A percentile compares a stretch with the other conserved stretches of the same genome.
These are phyloP conservation scores for Leccinum pachyderme DNA, from an alignment of 1,284 basidiomycete species.

Conservation along the genomic window DNA sequence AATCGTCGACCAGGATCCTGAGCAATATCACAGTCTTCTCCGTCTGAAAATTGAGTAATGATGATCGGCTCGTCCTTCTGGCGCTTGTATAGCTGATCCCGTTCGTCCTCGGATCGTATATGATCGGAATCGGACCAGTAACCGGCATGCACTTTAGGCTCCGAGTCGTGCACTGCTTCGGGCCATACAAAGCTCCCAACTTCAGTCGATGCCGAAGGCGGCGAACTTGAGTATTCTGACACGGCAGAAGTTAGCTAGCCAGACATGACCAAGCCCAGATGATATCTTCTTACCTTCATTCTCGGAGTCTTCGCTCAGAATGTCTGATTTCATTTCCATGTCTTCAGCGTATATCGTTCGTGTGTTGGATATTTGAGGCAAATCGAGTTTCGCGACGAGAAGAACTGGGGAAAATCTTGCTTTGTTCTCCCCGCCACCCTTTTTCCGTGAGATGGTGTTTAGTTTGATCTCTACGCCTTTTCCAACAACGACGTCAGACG, in stretches of 20 bases:
- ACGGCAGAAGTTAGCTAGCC: background rate
- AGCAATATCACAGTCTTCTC: slow-evolving; percentile 4
- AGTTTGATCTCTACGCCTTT: slow-evolving; percentile 41
- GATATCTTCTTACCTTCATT: slow-evolving; percentile 10
- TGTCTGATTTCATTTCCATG: background rate
- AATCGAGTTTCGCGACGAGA: slow-evolving; percentile 23
- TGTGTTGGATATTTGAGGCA: background rate
- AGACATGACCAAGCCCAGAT: background rate
- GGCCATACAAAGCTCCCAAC: slow-evolving; percentile 12
- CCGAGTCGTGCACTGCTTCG: slow-evolving; percentile 5
- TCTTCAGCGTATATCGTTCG: background rate
- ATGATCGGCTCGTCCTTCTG: slow-evolving; percentile 1
- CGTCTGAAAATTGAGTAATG: slow-evolving; percentile 10
- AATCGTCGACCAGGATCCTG: background rate
- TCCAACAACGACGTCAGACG: slow-evolving; percentile 8
- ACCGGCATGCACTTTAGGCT: slow-evolving; percentile 19
- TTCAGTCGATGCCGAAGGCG: slow-evolving; percentile 13
- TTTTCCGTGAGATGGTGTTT: slow-evolving; percentile 14
- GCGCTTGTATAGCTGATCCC: slow-evolving; percentile 14
- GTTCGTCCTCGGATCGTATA: slow-evolving; percentile 19
- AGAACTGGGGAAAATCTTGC: slow-evolving; percentile 5
- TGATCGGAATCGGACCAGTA: slow-evolving; percentile 30
- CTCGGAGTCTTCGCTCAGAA: slow-evolving; percentile 5
- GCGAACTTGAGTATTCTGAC: slow-evolving; percentile 12
- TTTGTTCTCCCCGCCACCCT: slow-evolving; percentile 9